These are phyloP conservation scores for Pleurotus djamor DNA, from an alignment of 768 basidiomycete species.

Conservation along the genomic window DNA sequence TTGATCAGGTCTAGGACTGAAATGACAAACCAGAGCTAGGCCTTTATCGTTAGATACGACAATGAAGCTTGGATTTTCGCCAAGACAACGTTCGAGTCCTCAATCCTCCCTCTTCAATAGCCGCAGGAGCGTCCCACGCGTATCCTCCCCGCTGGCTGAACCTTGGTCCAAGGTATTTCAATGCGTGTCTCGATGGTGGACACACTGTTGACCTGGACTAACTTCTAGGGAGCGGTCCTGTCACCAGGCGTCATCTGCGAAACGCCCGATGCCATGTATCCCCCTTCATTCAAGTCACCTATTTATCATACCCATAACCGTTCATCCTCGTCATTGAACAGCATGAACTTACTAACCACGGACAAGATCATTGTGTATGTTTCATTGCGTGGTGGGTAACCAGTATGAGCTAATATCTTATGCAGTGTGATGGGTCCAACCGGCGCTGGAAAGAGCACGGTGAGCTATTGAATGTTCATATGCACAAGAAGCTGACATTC, in stretches of 20 bases:
- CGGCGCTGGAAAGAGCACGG: conserved; percentile 25
- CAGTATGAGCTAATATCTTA: too few species aligned
- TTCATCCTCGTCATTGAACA: not conserved
- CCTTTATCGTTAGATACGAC: not conserved
- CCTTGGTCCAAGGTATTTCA: not conserved
- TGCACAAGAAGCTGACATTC: not conserved
- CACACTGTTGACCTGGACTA: not conserved
- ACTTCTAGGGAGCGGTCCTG: not conserved
- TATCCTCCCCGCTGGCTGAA: not conserved
- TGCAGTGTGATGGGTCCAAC: conserved; percentile 25
- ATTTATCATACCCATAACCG: not conserved
- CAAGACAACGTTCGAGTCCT: not conserved
- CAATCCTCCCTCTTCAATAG: not conserved
- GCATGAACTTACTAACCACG: not conserved
- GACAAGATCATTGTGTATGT: not conserved
- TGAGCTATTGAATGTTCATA: conserved; percentile 7
- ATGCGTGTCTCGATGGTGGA: not conserved
- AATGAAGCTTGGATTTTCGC: not conserved
- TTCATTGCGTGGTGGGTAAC: not conserved
- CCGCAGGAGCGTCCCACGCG: not conserved
- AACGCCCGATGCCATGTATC: not conserved
- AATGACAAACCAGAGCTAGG: not conserved
- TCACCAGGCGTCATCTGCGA: not conserved
- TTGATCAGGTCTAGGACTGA: not conserved
- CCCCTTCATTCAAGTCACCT: not conserved